Base-by-base conservation (phyloP, 2,329 filamentous ascomycete genomes). In the Calonectria hawksworthii region DNA sequence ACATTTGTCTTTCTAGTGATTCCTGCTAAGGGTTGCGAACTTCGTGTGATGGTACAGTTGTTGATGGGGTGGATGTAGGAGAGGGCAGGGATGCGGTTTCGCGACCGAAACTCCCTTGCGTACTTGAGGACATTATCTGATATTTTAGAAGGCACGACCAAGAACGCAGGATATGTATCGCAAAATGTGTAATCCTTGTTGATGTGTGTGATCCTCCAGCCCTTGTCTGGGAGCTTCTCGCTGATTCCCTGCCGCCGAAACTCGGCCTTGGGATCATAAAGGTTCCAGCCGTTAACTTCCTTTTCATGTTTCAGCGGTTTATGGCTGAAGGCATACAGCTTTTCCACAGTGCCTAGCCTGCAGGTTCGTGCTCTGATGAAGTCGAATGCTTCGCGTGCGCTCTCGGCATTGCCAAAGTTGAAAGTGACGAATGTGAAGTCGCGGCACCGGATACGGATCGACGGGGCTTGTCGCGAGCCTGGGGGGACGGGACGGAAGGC, bases 101-200 rank as follows among this genome's bases (percentile, higher is more conserved):
- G 92, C 0, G 97, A 99, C 67, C 97, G 94, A 85, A 98, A 99
- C 76, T 93, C 92, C 74, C 93, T 94, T 32, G 96, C 97, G 83
- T 99, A 98, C 82, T 98, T 98, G 65, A 99, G 91, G 63, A 96
- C 96, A 82, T 97, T 98, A 85, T 99, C 97, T n/a, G 96, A 99
- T 79, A 99, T 98, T 73, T 91, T 92, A 30, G 93, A 92, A 28
- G 97, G 97, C 23, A 99, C 96, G 14, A 94, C 94, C 30, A 99
- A 89, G 61, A 98, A 83, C 4, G 93, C 92, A 16, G 97, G 97
- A 83, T 99, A 99, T 3, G 97, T 99, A 32, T 96, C 94, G 67
- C 96, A 98, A 82, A 98, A 99, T 77, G 88, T 89, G 83, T 98
- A 99, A 85, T 98, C 95, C 68, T 91, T 88, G 85, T 99, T 99